These are phyloP conservation scores for Aspergillus ruber DNA, from an alignment of 2,329 filamentous ascomycete species.

Conservation along the genomic window DNA sequence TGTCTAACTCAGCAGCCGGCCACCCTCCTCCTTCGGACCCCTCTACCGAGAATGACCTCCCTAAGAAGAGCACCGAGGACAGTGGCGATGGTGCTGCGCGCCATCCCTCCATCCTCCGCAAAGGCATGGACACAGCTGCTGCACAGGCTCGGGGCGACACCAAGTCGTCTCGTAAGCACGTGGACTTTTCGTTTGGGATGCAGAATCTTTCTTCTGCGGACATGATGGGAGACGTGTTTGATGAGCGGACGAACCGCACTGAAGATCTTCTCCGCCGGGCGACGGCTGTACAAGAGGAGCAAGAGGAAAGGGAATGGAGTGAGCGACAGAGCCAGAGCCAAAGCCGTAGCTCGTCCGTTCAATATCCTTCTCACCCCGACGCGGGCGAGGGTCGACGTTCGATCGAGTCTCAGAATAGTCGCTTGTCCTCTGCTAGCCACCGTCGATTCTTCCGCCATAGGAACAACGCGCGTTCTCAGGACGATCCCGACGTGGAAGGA, in stretches of 20 bases:
- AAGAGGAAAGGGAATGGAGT: too few species aligned
- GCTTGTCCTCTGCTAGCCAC: neutral
- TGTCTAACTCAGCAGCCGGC: constrained; percentile 30
- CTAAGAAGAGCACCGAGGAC: constrained; percentile 25
- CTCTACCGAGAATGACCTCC: constrained; percentile 41
- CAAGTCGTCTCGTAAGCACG: constrained; percentile 54
- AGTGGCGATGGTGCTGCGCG: constrained; percentile 37
- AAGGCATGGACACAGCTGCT: constrained; percentile 37
- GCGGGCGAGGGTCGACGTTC: neutral
- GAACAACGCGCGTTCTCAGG: neutral
- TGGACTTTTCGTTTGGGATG: constrained; percentile 67
- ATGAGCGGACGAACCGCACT: constrained; percentile 38
- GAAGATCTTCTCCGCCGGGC: too few species aligned
- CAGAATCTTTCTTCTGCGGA: constrained; percentile 52
- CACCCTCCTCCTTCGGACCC: constrained; percentile 41
- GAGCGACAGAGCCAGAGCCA: neutral
- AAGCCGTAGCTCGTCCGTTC: neutral
- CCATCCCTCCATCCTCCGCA: constrained; percentile 52
- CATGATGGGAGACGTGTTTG: constrained; percentile 59
- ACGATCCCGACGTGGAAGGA: neutral
- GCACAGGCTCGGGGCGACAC: constrained; percentile 51
- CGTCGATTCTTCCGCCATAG: neutral
- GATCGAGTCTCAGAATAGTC: neutral
- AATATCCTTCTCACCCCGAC: neutral
- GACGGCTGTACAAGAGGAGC: too few species aligned